Evolutionary conservation across 2,329 filamentous ascomycete species (phyloP).

Genomic region (Cryphonectria japonica): DNA sequence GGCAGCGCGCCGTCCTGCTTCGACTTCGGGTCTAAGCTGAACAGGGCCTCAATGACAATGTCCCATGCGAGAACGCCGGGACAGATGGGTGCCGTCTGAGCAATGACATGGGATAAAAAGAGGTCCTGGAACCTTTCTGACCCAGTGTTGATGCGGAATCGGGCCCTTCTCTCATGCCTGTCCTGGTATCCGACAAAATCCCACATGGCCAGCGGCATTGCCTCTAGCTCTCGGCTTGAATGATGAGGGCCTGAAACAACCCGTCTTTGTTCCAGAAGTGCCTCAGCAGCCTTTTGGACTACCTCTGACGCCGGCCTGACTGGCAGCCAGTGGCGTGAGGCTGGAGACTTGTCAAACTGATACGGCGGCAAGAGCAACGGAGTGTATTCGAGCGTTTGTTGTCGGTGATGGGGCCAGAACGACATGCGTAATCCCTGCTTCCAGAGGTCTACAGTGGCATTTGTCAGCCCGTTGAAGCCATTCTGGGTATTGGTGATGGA

Average conservation of each 20-base stretch:
- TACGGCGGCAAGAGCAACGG: constrained; percentile 44
- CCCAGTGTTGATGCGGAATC: constrained; percentile 48
- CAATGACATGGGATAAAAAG: constrained; percentile 45
- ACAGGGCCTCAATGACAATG: constrained; percentile 41
- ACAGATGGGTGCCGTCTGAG: constrained; percentile 41
- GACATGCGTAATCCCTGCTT: constrained; percentile 39
- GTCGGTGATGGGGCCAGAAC: constrained; percentile 43
- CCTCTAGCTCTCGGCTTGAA: background rate
- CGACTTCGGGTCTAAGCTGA: constrained; percentile 38
- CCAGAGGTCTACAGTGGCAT: constrained; percentile 44
- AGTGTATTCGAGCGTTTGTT: constrained; percentile 27
- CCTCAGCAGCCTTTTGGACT: background rate
- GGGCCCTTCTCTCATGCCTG: constrained; percentile 29
- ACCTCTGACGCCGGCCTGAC: constrained; percentile 33
- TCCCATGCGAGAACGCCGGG: constrained; percentile 44
- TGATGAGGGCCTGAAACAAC: too few species aligned
- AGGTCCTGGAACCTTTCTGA: constrained; percentile 40
- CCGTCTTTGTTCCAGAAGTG: constrained; percentile 19
- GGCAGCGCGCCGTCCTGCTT: too few species aligned
- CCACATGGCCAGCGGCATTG: constrained; percentile 26
- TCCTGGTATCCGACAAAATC: constrained; percentile 30
- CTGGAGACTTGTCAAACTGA: constrained; percentile 43
- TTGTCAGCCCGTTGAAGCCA: constrained; percentile 31
- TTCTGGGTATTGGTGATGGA: constrained; percentile 31
- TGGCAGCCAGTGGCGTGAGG: constrained; percentile 43